These are phyloP conservation scores for Pichia sp. DNA, from an alignment of 1,139 yeast species.

Conservation along the genomic window DNA sequence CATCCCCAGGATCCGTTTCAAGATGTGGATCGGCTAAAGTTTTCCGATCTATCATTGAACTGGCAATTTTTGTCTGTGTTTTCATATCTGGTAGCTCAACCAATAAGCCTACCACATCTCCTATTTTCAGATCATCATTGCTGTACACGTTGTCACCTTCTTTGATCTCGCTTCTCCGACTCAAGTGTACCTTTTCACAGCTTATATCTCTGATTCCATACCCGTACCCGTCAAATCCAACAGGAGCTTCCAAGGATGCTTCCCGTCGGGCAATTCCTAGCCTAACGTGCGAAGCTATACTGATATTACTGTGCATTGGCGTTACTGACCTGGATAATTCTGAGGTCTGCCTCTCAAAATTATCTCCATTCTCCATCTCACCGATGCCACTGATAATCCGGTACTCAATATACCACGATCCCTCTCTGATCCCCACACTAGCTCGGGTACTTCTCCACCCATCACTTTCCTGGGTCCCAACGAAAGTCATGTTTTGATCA, in stretches of 20 bases:
- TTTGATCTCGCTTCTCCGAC: constrained; percentile 49
- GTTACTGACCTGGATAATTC: constrained; percentile 13
- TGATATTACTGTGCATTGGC: constrained; percentile 5
- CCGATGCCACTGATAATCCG: constrained; percentile 44
- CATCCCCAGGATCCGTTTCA: neutral
- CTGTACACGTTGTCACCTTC: constrained; percentile 29
- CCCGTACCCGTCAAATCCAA: constrained; percentile 92
- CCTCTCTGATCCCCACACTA: constrained; percentile 74
- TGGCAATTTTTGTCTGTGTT: constrained; percentile 40
- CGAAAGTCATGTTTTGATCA: constrained; percentile 40
- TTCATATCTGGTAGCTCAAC: constrained; percentile 60
- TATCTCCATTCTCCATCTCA: constrained; percentile 37
- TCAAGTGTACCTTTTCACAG: constrained; percentile 76
- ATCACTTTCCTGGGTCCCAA: constrained; percentile 43
- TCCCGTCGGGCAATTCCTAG: constrained; percentile 81
- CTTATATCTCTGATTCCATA: constrained; percentile 80
- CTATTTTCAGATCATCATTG: constrained; percentile 48
- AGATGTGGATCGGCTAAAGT: constrained; percentile 29
- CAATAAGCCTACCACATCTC: constrained; percentile 80
- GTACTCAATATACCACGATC: constrained; percentile 76
- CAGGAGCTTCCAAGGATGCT: constrained; percentile 90
- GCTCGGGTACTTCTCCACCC: constrained; percentile 86
- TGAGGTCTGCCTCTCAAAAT: neutral
- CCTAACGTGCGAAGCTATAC: constrained; percentile 47
- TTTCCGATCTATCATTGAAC: constrained; percentile 31